Conservation (phyloP, 441 rosid genomes). For the Macaranga tanarius region DNA sequence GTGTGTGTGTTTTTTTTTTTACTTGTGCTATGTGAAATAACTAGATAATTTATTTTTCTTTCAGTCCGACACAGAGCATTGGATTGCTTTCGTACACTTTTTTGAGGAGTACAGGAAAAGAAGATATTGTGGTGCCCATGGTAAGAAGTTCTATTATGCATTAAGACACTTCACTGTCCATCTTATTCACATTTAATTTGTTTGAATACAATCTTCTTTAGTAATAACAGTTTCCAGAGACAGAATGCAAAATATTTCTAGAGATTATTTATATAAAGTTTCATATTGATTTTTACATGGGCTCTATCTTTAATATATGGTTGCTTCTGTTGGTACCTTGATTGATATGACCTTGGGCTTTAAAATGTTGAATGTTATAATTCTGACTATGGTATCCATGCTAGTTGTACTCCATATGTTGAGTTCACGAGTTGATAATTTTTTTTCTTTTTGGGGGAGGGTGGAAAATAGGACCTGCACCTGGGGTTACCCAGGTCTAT, state of each 20-base stretch:
- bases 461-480: not conserved
- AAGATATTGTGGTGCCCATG: slow-evolving; percentile 97
- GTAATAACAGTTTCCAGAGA: not conserved
- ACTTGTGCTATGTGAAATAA: slow-evolving; percentile 10
- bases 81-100: slow-evolving; percentile 89
- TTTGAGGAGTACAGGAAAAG: slow-evolving; percentile 87
- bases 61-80: slow-evolving; percentile 82
- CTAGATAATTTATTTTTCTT: slow-evolving; percentile 31
- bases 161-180: not conserved
- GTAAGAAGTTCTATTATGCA: slow-evolving; percentile 37
- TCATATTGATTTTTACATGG: not conserved
- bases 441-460: not conserved
- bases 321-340: not conserved
- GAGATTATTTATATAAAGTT: not conserved
- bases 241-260: not conserved
- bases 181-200: not conserved
- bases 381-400: not conserved
- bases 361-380: not conserved
- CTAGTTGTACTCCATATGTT: not conserved
- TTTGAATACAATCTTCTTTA: too few species aligned
- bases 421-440: not conserved
- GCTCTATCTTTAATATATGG: not conserved
- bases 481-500: not conserved
- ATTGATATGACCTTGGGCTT: not conserved
- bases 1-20: too few species aligned